phyloP scores from a whole-genome alignment of 768 basidiomycete genomes.

The Termitomyces sp. region DNA sequence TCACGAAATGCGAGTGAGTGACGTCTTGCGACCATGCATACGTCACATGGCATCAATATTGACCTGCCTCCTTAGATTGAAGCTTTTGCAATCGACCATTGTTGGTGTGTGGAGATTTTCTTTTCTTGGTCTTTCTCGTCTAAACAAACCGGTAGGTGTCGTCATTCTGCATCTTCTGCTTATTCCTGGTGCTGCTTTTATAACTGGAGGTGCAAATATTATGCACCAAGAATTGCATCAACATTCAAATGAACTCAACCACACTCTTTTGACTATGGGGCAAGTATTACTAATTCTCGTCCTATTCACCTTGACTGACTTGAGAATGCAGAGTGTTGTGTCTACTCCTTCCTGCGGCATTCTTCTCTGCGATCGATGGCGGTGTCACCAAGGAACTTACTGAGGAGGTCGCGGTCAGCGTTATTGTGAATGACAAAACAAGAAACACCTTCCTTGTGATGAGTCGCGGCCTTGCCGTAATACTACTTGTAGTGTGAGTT shows the following conservation, averaged over 20 bases:
- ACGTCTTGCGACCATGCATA: background rate
- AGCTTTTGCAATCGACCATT: constrained; percentile 66
- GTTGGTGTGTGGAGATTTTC: constrained; percentile 38
- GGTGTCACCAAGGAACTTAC: constrained; percentile 17
- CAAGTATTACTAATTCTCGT: constrained; percentile 22
- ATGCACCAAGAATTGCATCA: constrained; percentile 68
- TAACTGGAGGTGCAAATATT: constrained; percentile 68
- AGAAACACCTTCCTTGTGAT: constrained; percentile 51
- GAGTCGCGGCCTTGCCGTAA: constrained; percentile 62
- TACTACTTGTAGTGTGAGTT: constrained; percentile 58
- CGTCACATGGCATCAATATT: background rate
- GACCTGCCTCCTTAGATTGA: constrained; percentile 36
- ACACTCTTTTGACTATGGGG: constrained; percentile 68
- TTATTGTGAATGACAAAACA: constrained; percentile 38
- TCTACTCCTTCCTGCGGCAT: constrained; percentile 61
- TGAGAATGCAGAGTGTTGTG: constrained; percentile 49
- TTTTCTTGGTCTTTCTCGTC: background rate
- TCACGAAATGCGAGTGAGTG: constrained; percentile 72
- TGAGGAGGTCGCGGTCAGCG: constrained; percentile 15
- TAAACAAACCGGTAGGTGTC: constrained; percentile 42
- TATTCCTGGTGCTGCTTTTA: constrained; percentile 65
- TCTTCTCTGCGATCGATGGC: constrained; percentile 57
- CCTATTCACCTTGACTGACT: background rate
- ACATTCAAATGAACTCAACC: constrained; percentile 62
- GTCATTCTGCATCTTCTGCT: constrained; percentile 71